A percentile compares a stretch with the other conserved stretches of the same genome.
phyloP scores from a whole-genome alignment of 2,329 filamentous ascomycete species.

The Pseudogymnoascus sp. region DNA sequence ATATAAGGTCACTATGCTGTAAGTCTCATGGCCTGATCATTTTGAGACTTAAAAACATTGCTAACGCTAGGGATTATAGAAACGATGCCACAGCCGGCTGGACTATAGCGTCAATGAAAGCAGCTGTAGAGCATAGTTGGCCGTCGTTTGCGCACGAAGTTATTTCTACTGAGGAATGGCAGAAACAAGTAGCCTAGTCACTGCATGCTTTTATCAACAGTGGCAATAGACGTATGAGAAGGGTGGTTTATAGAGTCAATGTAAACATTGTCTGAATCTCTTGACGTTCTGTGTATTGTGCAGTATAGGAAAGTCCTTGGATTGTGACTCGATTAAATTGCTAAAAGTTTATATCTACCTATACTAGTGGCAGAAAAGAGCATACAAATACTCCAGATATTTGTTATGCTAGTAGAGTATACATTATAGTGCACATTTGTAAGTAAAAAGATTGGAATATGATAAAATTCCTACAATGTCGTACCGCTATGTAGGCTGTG shows the following conservation, averaged over 20 bases:
- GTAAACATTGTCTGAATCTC: neutral
- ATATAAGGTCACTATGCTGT: slow-evolving; percentile 23
- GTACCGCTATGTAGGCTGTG: neutral
- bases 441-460: neutral
- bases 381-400: too few relatives aligned
- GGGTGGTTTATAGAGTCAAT: neutral
- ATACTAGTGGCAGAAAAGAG: too few relatives aligned
- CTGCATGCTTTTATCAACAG: neutral
- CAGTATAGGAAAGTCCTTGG: neutral
- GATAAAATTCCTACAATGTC: neutral
- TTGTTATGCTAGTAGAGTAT: too few relatives aligned
- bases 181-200: neutral
- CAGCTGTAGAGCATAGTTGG: slow-evolving; percentile 24
- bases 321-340: neutral
- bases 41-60: neutral
- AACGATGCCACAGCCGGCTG: slow-evolving; percentile 23
- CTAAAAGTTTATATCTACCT: too few relatives aligned
- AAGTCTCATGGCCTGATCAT: slow-evolving; percentile 8
- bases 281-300: neutral
- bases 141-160: slow-evolving; percentile 24
- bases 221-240: neutral
- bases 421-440: too few relatives aligned
- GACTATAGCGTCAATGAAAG: slow-evolving; percentile 18
- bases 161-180: slow-evolving; percentile 5
- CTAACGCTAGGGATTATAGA: neutral